Base-by-base conservation (phyloP, 1,284 basidiomycete species). In the Hypsizygus ulmarius region DNA sequence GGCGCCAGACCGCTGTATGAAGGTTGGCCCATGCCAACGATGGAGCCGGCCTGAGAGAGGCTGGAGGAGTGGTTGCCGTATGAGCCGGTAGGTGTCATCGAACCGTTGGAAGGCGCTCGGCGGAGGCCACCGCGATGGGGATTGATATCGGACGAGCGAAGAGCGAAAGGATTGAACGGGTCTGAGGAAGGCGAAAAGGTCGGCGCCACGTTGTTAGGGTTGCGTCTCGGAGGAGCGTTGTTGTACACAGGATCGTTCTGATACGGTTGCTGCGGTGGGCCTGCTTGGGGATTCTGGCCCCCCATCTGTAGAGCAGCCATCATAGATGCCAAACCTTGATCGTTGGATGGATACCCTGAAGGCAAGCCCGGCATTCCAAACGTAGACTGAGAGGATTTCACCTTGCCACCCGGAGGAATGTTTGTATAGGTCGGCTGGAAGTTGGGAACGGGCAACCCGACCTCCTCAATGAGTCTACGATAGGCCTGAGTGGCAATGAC, bases 401-500 rank as follows among this genome's bases (percentile, higher is more conserved):
- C 65, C 69, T 89, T 88, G 45, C 81, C 79, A 38, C 75, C 71
- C 28, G 79, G 72, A 5, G 84, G 79, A 45, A 81, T 71, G 53
- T 77, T 79, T 11, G 79, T 73, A 65, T 88, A 90, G 15, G 83
- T 82, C 7, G 87, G 83, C 65, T 89, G 86, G 69, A 88, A 84
- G 70, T 84, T 90, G 44, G 90, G 90, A 33, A 93, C 86, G 5
- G 92, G 91, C 40, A 97, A 70, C 9, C 94, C 94, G 54, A 97
- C 91, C 69, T 96, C 93, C 66, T 97, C 92, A 48, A 96, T 91
- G 40, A 97, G 75, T 45, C 91, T 81, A 51, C 93, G 84, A 64
- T 97, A 97, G n/a, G 93, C 90, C 59, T 93, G 91, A 3, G 90
- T 92, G 18, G 87, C 84, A 40, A 91, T 88, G 33, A 93, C 92